Percentiles rank a stretch among this genome's conserved stretches.
Conservation (phyloP, 2,329 filamentous ascomycete species). For the Allantophomopsis cytisporea region DNA sequence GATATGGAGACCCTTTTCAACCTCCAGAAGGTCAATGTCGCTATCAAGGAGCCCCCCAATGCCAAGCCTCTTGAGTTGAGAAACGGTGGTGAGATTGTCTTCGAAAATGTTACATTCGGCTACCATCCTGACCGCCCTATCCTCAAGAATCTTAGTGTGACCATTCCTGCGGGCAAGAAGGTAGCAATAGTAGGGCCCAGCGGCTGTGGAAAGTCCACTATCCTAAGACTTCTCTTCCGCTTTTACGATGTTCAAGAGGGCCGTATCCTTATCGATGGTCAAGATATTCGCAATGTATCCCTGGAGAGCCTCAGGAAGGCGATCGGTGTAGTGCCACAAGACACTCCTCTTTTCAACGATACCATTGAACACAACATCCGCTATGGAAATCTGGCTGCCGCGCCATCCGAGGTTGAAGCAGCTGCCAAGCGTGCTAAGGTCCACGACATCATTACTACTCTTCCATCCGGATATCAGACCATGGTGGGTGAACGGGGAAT, state of each 20-base stretch:
- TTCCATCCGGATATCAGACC: conserved; percentile 81
- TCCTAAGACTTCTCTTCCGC: conserved; percentile 81
- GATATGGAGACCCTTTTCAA: conserved; percentile 99
- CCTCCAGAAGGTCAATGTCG: conserved; percentile 89
- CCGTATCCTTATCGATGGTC: conserved; percentile 80
- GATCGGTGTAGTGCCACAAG: conserved; percentile 94
- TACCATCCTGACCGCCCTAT: conserved; percentile 83
- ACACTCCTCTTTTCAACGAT: conserved; percentile 94
- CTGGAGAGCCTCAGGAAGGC: conserved; percentile 70
- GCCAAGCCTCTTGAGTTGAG: conserved; percentile 61
- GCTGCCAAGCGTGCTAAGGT: conserved; percentile 77
- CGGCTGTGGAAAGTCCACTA: conserved; percentile 91
- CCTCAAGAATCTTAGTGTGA: conserved; percentile 69
- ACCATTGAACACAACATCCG: conserved; percentile 92
- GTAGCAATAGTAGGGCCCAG: conserved; percentile 90
- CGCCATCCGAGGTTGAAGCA: conserved; percentile 56
- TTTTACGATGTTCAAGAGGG: conserved; percentile 85
- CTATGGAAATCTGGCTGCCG: conserved; percentile 74
- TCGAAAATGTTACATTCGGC: conserved; percentile 90
- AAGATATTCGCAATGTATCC: conserved; percentile 75
- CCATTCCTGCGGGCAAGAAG: conserved; percentile 91
- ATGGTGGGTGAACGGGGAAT: conserved; percentile 87
- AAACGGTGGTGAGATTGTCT: conserved; percentile 77
- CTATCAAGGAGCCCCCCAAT: conserved; percentile 62
- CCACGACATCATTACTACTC: conserved; percentile 64